A percentile compares a stretch with the other conserved stretches of the same genome.
These are phyloP conservation scores for Claviceps sp. DNA, from an alignment of 2,329 filamentous ascomycete species.

Conservation along the genomic window DNA sequence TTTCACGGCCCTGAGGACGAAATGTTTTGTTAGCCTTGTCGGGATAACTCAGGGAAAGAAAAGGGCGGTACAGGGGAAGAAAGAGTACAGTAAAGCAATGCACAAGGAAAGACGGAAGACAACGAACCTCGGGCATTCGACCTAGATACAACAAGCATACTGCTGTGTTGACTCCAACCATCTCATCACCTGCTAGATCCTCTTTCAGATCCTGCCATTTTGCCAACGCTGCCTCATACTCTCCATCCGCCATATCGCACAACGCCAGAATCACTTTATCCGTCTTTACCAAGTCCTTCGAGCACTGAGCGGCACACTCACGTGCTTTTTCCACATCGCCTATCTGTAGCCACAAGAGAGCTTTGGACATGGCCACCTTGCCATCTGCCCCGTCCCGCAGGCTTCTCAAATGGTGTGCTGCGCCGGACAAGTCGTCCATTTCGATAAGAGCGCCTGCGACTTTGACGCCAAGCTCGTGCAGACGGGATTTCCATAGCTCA, in stretches of 20 bases:
- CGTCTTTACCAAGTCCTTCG: slow-evolving; percentile 18
- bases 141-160: slow-evolving; percentile 77
- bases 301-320: slow-evolving; percentile 28
- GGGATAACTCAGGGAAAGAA: background rate
- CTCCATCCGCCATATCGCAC: slow-evolving; percentile 64
- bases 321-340: slow-evolving; percentile 63
- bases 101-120: background rate
- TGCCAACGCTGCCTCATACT: slow-evolving; percentile 49
- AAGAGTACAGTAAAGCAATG: background rate
- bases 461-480: slow-evolving; percentile 61
- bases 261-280: slow-evolving; percentile 50
- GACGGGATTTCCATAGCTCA: slow-evolving; percentile 55
- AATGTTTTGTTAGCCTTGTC: background rate
- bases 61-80: no score
- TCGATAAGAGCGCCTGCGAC: slow-evolving; percentile 59
- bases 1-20: slow-evolving; percentile 39
- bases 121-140: slow-evolving; percentile 51
- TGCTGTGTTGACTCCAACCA: slow-evolving; percentile 70
- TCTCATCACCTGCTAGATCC: slow-evolving; percentile 39
- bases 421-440: slow-evolving; percentile 79
- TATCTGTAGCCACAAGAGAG: slow-evolving; percentile 63
- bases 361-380: slow-evolving; percentile 34
- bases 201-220: slow-evolving; percentile 43
- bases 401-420: slow-evolving; percentile 55
- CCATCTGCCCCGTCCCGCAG: slow-evolving; percentile 30